Evolutionary conservation across 1,139 yeast genomes (phyloP), one percentile per base, ranked within the genome.

Genomic region (Suhomyces coccinellae): DNA sequence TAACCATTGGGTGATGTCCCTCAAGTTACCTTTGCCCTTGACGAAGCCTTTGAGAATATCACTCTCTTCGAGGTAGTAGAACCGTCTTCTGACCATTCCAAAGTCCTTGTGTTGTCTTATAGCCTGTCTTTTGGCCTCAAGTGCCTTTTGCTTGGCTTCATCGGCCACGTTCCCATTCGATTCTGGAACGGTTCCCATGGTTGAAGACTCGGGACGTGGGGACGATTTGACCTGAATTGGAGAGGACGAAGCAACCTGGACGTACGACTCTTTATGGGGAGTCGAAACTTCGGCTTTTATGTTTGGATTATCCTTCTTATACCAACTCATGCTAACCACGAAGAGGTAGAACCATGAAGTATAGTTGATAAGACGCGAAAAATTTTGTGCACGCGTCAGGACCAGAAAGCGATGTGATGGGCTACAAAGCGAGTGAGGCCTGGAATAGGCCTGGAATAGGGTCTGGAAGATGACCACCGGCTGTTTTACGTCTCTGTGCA

Each of bases 1-100:
- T 34, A 84, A 63, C 65, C 81, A 71, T 43, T 68, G 71, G 28
- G 82, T 74, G 12, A 85, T 77, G 41, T 77, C 75, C 47, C 82
- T 71, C 28, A 82, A 60, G 47, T 82, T 77, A 10, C 82, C 81
- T 41, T 80, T 77, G 33, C 82, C 83, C 29, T 79, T 75, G 41
- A 79, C 82, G 57, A 82, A 80, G 1, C 85, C 85, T 41, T 80
- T 80, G 50, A 80, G 76, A 31, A 85, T 73, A 49, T 81, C 77
- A 29, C 80, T 71, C 38, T 73, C 78, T 16, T 67, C 63, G 17
- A 80, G 59, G 38, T 75, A 67, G 38, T 74, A 73, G 57, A 76
- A 81, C 45, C 74, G 58, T 41, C 71, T 74, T 50, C 69, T 73
- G 50, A 79, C 73, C 59, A 75, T 72, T 45, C 70, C 79, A 59